phyloP scores from a whole-genome alignment of 805 yeast genomes.

The Cyberlindnera meyerae region DNA sequence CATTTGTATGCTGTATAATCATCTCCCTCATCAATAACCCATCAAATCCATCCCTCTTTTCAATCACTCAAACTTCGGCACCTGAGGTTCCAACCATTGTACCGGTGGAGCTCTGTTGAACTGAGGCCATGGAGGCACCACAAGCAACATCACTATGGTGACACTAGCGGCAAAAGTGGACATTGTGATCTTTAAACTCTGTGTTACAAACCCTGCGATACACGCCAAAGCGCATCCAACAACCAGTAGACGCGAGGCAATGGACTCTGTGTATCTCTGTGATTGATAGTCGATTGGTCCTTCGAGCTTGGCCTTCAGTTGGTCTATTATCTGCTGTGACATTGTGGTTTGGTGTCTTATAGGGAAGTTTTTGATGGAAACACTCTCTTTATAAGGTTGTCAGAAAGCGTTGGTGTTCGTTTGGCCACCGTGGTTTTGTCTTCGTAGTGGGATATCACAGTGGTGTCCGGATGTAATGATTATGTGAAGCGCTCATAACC shows the following conservation, averaged over 20 bases:
- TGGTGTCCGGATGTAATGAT: too few relatives aligned
- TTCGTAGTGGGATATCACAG: too few relatives aligned
- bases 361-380: constrained; percentile 5
- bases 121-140: constrained; percentile 19
- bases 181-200: constrained; percentile 5
- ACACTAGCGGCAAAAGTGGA: constrained; percentile 2
- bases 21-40: not conserved
- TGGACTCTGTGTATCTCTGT: constrained; percentile 11
- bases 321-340: constrained; percentile 3
- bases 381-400: too few relatives aligned
- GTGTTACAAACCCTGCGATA: constrained; percentile 11
- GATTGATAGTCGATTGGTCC: constrained; percentile 20
- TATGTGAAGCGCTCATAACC: too few relatives aligned
- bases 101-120: constrained; percentile 9
- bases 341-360: too few relatives aligned
- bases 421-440: too few relatives aligned
- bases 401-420: too few relatives aligned
- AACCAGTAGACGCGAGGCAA: constrained; percentile 4
- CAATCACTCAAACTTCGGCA: constrained; percentile 7
- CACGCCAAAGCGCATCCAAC: constrained; percentile 11
- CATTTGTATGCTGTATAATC: too few relatives aligned
- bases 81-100: constrained; percentile 18
- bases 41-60: not conserved
- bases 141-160: constrained; percentile 6
- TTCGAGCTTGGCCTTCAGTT: constrained; percentile 10